Percentiles rank a stretch among this genome's conserved stretches.
These are phyloP conservation scores for Mollisiaceae sp. DNA, from an alignment of 2,329 filamentous ascomycete species.

Conservation along the genomic window DNA sequence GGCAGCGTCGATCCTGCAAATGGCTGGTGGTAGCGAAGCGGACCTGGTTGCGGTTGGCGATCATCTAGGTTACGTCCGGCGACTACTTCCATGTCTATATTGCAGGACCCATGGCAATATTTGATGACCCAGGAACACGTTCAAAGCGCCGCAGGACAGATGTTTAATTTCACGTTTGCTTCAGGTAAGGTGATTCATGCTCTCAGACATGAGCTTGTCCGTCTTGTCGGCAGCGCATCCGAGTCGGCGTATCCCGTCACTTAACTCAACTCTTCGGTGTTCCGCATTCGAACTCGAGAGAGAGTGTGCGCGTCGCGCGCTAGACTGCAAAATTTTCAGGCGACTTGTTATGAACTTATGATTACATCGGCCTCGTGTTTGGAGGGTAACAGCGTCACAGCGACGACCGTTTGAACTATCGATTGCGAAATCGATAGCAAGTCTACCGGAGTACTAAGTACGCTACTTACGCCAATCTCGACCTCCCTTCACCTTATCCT, in stretches of 20 bases:
- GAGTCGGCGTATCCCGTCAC: background rate
- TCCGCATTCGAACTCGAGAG: background rate
- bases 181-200: slow-evolving; percentile 22
- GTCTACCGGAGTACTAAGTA: slow-evolving; percentile 13
- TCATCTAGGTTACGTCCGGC: slow-evolving; percentile 20
- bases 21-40: slow-evolving; percentile 29
- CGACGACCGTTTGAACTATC: slow-evolving; percentile 13
- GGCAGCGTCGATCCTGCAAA: slow-evolving; percentile 30
- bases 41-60: slow-evolving; percentile 29
- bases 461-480: slow-evolving; percentile 22
- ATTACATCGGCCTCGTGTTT: slow-evolving; percentile 8
- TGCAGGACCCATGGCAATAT: slow-evolving; percentile 24
- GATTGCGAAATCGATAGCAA: slow-evolving; percentile 22
- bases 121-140: slow-evolving; percentile 19
- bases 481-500: slow-evolving; percentile 13
- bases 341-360: slow-evolving; percentile 7
- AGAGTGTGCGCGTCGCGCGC: background rate
- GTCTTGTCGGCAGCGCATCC: slow-evolving; percentile 6
- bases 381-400: background rate
- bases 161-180: slow-evolving; percentile 26
- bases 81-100: slow-evolving; percentile 20
- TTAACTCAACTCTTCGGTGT: background rate
- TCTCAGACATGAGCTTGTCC: background rate
- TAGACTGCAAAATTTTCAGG: background rate
- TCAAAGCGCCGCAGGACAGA: slow-evolving; percentile 19